These are phyloP conservation scores for Colletotrichum endophyticum DNA, from an alignment of 2,329 filamentous ascomycete genomes.

Conservation along the genomic window DNA sequence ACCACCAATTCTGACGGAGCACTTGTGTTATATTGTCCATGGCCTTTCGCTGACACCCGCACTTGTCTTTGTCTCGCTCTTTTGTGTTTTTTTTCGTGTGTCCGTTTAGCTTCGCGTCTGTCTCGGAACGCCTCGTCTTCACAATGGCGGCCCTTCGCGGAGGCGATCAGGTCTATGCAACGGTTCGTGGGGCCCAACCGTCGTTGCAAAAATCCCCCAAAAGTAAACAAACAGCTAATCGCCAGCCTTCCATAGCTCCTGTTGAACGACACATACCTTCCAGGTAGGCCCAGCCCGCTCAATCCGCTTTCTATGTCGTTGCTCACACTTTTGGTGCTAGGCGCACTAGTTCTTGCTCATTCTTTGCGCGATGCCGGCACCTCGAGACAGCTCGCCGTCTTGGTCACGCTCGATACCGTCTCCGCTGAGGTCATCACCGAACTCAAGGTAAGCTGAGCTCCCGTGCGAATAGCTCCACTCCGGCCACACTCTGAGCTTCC, in stretches of 20 bases:
- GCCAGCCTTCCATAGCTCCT: conserved; percentile 69
- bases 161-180: conserved; percentile 60
- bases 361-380: conserved; percentile 91
- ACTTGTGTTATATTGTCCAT: conserved; percentile 2
- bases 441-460: conserved; percentile 65
- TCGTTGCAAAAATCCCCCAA: neutral
- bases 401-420: conserved; percentile 83
- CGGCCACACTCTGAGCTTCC: neutral
- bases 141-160: conserved; percentile 40
- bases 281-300: conserved; percentile 64
- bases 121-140: conserved; percentile 19
- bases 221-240: conserved; percentile 26
- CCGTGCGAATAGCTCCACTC: neutral
- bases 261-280: conserved; percentile 89
- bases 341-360: conserved; percentile 91
- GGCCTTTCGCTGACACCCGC: conserved; percentile 10
- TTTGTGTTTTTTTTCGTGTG: neutral
- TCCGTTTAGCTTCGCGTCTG: conserved; percentile 13
- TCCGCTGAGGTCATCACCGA: conserved; percentile 77
- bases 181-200: conserved; percentile 46
- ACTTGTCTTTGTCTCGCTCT: neutral
- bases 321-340: conserved; percentile 48
- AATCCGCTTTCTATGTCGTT: conserved; percentile 18
- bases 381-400: conserved; percentile 81
- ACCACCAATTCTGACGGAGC: neutral